A percentile compares a stretch with the other conserved stretches of the same genome.
Evolutionary conservation across 176 grass and related monocot genomes (phyloP).

Genomic region (Phoenix roebelenii): DNA sequence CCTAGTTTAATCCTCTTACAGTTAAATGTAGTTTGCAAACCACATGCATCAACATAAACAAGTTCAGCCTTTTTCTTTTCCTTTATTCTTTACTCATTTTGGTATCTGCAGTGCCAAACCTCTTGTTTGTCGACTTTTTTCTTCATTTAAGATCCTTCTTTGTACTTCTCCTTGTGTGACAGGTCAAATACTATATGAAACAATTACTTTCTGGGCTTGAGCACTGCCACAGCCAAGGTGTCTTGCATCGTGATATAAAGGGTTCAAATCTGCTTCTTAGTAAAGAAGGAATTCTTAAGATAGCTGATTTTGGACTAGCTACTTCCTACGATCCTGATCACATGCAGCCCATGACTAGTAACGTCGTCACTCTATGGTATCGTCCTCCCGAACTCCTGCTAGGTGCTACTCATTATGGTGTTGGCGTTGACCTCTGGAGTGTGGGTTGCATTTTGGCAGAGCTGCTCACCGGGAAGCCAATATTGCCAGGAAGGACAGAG

Average conservation of each 20-base stretch:
- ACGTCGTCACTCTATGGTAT: slow-evolving; percentile 97
- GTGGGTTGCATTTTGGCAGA: slow-evolving; percentile 89
- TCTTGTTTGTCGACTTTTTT: slow-evolving; percentile 2
- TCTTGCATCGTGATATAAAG: slow-evolving; percentile 94
- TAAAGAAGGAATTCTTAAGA: slow-evolving; percentile 70
- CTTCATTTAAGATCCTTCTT: neutral
- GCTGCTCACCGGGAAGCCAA: slow-evolving; percentile 54
- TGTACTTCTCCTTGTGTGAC: slow-evolving; percentile 3
- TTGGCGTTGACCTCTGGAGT: slow-evolving; percentile 94
- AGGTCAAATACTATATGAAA: slow-evolving; percentile 97
- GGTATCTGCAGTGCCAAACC: too few relatives aligned
- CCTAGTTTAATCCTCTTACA: too few relatives aligned
- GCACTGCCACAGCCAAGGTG: slow-evolving; percentile 68
- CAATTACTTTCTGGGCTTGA: slow-evolving; percentile 70
- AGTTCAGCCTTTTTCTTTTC: too few relatives aligned
- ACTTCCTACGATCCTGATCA: slow-evolving; percentile 54
- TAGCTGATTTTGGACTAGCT: slow-evolving; percentile 90
- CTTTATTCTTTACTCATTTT: too few relatives aligned
- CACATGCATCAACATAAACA: too few relatives aligned
- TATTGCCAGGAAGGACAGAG: slow-evolving; percentile 88
- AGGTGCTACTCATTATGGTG: slow-evolving; percentile 68
- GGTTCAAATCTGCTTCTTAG: slow-evolving; percentile 82
- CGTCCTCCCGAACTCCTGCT: slow-evolving; percentile 87
- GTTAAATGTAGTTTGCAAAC: too few relatives aligned
- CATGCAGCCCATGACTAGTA: slow-evolving; percentile 53